phyloP scores from a whole-genome alignment of 2,329 filamentous ascomycete genomes.

The Phyllosticta citribraziliensis region DNA sequence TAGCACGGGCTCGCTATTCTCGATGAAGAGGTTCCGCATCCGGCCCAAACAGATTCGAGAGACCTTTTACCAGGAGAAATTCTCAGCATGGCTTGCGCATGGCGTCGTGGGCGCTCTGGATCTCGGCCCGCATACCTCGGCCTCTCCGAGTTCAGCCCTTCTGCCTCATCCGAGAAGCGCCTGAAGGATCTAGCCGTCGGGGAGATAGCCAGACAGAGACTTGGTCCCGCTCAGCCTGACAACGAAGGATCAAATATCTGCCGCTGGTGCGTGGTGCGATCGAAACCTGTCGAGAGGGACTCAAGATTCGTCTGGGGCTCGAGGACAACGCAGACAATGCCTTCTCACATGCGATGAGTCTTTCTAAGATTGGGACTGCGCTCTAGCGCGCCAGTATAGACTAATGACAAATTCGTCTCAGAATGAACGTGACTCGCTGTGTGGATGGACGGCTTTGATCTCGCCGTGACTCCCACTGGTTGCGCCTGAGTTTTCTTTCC shows the following conservation, averaged over 20 bases:
- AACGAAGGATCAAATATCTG: background rate
- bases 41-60: background rate
- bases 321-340: background rate
- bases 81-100: background rate
- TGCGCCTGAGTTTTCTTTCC: no score
- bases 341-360: constrained; percentile 6
- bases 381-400: no score
- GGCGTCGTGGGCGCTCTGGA: background rate
- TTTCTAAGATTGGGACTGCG: no score
- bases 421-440: no score
- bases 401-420: no score
- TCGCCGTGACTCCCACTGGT: no score
- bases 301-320: background rate
- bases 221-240: background rate
- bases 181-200: background rate
- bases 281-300: background rate
- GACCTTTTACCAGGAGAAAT: background rate
- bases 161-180: background rate
- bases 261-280: background rate
- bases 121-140: background rate
- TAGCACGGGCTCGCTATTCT: background rate
- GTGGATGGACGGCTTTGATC: no score
- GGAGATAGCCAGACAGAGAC: background rate
- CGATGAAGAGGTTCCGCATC: background rate
- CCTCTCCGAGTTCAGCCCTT: background rate